Base-by-base conservation (phyloP, 164 flowering plant genomes). In the Vitis labrusca region DNA sequence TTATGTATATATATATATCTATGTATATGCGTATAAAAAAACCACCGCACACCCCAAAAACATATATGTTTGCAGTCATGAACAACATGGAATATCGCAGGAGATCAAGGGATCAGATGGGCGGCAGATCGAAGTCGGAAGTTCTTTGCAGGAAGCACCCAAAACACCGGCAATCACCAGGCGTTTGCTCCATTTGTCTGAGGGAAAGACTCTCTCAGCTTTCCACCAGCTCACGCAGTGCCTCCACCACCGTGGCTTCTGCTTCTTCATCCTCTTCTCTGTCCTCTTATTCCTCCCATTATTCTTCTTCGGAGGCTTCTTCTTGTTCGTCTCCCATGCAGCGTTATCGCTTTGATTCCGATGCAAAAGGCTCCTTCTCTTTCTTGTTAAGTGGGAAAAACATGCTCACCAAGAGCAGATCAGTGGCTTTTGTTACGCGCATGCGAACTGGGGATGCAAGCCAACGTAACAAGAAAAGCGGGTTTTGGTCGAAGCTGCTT, bases 101-200 rank as follows among this genome's bases (percentile, higher is more conserved):
- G 29, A 63, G 48, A 67, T 5, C 37, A 16, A 16, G 64, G 27
- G 70, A 75, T 63, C 30, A 78, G n/a, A 30, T 8, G 7, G 47
- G n/a, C 37, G 53, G 62, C 17, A 12, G 59, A n/a, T 51, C 58
- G 3, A 30, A 48, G 63, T 15, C 59, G 1, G 69, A 27, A 2
- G 59, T 17, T 0, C 32, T n/a, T 9, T 85, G 88, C 83, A 77
- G 70, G 70, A 80, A 73, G 61, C 88, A 85, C 73, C 81, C 85
- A 3, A 85, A 81, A 32, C 88, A 83, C 75, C 68, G 23, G 12
- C 86, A 82, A 66, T 76, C 86, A 0, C 82, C 84, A 0, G 88
- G 88, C 1, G 88, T 85, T 12, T 85, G 88, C 70, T 76, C 86
- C 9, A 50, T 83, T 44, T 85, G 88, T 52, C 66, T 85, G 3